phyloP scores from a whole-genome alignment of 176 grass and related monocot genomes.

The Oryza coarctata region DNA sequence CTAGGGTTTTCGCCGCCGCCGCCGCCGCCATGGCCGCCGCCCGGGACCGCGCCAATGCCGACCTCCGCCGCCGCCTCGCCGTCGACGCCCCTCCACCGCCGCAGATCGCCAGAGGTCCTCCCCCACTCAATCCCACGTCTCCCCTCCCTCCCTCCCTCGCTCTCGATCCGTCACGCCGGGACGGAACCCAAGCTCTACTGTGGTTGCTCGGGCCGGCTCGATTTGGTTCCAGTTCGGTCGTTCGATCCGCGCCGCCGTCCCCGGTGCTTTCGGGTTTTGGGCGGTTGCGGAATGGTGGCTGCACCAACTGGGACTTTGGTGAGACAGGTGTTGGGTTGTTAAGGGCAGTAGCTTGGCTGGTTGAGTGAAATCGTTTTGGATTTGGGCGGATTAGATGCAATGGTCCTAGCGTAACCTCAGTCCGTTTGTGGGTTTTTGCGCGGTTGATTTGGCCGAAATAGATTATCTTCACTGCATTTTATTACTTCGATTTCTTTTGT shows the following conservation, averaged over 20 bases:
- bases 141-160: not conserved
- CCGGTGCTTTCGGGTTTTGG: not conserved
- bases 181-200: slow-evolving; percentile 32
- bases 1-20: slow-evolving; percentile 57
- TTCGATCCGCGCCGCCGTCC: not conserved
- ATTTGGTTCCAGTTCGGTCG: slow-evolving; percentile 1
- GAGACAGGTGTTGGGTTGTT: not conserved
- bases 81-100: slow-evolving; percentile 60
- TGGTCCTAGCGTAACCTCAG: not conserved
- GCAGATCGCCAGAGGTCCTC: slow-evolving; percentile 66
- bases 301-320: not conserved
- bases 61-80: slow-evolving; percentile 51
- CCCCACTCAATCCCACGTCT: not conserved
- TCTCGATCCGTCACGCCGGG: slow-evolving; percentile 13
- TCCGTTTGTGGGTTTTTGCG: not conserved
- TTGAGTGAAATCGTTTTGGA: not conserved
- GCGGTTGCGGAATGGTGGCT: not conserved
- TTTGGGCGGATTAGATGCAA: slow-evolving; percentile 25
- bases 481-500: not conserved
- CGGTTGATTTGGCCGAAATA: slow-evolving; percentile 10
- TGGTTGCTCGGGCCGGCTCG: not conserved
- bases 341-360: not conserved
- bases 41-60: slow-evolving; percentile 65
- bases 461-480: not conserved
- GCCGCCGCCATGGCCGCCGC: slow-evolving; percentile 49